phyloP scores from a whole-genome alignment of 768 basidiomycete species.

The Holtermanniella nyarrowii region DNA sequence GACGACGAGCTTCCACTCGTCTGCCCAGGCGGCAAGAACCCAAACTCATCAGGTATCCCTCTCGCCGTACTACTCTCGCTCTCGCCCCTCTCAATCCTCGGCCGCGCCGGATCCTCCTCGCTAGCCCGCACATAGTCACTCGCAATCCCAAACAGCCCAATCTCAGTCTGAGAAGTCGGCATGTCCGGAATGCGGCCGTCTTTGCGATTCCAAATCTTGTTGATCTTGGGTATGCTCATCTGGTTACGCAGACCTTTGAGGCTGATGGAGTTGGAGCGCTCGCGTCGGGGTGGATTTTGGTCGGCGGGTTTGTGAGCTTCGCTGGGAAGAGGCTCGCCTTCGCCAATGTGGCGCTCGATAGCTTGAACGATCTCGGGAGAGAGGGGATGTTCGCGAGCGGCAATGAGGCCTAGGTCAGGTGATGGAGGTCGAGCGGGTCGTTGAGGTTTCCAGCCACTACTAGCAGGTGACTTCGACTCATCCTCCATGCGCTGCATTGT shows the following conservation, averaged over 20 bases:
- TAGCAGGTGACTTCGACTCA: slow-evolving; percentile 4
- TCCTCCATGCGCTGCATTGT: slow-evolving; percentile 30
- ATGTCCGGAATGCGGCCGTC: slow-evolving; percentile 4
- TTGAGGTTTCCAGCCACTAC: slow-evolving; percentile 32
- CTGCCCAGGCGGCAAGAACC: background rate
- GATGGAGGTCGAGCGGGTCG: slow-evolving; percentile 31
- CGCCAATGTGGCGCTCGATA: slow-evolving; percentile 2
- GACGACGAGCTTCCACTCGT: background rate
- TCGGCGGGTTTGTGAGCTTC: background rate
- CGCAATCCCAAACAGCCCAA: slow-evolving; percentile 7
- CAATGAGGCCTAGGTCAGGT: slow-evolving; percentile 18
- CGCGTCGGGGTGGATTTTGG: background rate
- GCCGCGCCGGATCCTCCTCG: background rate
- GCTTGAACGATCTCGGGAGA: slow-evolving; percentile 14
- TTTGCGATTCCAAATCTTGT: slow-evolving; percentile 10
- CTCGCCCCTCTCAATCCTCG: too few species aligned
- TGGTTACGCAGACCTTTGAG: slow-evolving; percentile 20
- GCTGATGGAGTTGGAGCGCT: slow-evolving; percentile 19
- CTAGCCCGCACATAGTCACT: background rate
- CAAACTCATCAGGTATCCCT: slow-evolving; percentile 4
- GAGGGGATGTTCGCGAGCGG: slow-evolving; percentile 13
- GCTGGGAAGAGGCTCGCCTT: too few species aligned
- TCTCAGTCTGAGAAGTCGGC: slow-evolving; percentile 1
- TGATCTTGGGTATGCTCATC: slow-evolving; percentile 12
- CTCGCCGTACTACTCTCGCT: too few species aligned